Evolutionary conservation across 257 asterid species (phyloP).

Genomic region (Coffea canephora): DNA sequence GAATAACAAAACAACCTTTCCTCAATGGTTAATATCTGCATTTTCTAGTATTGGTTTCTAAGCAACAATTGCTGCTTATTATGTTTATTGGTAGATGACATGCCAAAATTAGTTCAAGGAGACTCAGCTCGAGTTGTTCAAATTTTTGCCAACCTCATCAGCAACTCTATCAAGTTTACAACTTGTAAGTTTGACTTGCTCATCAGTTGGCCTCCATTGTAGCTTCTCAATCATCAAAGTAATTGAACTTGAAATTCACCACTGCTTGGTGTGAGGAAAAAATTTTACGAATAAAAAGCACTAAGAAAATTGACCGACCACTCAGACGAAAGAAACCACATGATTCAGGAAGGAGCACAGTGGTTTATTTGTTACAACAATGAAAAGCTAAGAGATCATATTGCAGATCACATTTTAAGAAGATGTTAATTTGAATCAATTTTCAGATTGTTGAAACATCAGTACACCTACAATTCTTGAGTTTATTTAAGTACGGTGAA

Average conservation of each 20-base stretch:
- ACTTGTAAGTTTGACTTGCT: constrained; percentile 49
- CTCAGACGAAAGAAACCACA: background rate
- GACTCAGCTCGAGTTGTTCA: constrained; percentile 94
- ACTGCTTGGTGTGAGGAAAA: background rate
- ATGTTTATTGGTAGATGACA: constrained; percentile 58
- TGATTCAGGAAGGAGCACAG: background rate
- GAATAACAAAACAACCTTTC: background rate
- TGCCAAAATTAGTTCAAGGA: constrained; percentile 82
- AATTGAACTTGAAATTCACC: background rate
- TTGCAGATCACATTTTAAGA: background rate
- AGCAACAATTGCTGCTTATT: constrained; percentile 13
- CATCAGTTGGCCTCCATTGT: background rate
- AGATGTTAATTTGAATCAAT: background rate
- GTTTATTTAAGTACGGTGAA: background rate
- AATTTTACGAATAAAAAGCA: background rate
- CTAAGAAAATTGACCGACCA: background rate
- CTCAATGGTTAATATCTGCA: background rate
- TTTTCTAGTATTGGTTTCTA: constrained; percentile 2
- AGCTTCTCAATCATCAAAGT: background rate
- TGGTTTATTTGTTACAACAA: background rate
- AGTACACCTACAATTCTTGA: too few species aligned
- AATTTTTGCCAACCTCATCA: constrained; percentile 75
- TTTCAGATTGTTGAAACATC: background rate
- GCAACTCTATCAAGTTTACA: constrained; percentile 88
- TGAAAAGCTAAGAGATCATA: background rate